Evolutionary conservation across 345 rosid genomes (phyloP), one percentile per base, ranked within the genome.

Genomic region (Gossypium anomalum): DNA sequence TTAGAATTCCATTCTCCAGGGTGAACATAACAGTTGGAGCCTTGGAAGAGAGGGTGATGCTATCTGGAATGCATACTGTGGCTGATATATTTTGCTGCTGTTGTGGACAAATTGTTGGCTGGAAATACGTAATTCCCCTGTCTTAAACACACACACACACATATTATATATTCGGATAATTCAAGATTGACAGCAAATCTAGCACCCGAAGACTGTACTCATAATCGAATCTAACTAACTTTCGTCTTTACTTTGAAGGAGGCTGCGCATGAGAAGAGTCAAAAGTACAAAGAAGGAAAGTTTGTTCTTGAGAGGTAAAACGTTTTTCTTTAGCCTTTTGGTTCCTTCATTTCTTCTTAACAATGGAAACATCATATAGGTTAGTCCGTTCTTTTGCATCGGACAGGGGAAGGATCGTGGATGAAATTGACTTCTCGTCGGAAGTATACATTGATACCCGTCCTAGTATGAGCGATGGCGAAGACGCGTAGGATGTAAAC

Each of bases 41-140:
- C 58, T 55, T 79, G 23, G 96, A 92, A 81, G 94, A 93, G 82
- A 84, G 97, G 67, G 41, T 79, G 88, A 92, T 92, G 96, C 85
- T 88, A 45, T 88, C 97, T 2, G 93, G 98, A 65, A 62, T 89
- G 87, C 96, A 93, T 49, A 92, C 94, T 2, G 97, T 92, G 27
- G 90, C 90, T 14, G 98, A 93, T 79, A 81, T 87, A 53, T 93
- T 84, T 85, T 93, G 98, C 79, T 93, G 98, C 82, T 87, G 87
- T 45, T 93, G 98, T 44, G 96, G 97, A 76, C 96, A 89, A 74
- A 88, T 85, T 63, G 88, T 92, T 76, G 98, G 98, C 80, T 92
- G 98, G 98, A 93, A 93, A 93, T 93, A 92, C 52, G 98, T 92
- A 89, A 68, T 68, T 61, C 67, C 77, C 60, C 77, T 61, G 67